phyloP scores from a whole-genome alignment of 495 filamentous ascomycete species.

The Aspergillus coremiiformis region DNA sequence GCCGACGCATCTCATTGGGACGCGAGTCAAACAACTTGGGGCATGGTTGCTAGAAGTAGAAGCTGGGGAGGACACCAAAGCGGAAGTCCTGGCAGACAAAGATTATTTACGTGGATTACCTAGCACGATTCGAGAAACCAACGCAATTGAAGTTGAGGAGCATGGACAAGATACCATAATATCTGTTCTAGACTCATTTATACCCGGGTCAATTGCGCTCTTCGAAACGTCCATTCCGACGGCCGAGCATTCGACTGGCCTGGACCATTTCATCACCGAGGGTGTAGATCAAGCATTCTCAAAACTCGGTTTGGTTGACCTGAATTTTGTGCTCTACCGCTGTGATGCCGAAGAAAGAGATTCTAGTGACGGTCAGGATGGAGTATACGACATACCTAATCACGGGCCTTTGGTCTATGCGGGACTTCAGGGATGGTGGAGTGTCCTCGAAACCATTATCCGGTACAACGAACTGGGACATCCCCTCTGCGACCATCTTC shows the following conservation, averaged over 20 bases:
- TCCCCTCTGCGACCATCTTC: slow-evolving; percentile 84
- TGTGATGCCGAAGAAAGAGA: slow-evolving; percentile 91
- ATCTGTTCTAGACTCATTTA: slow-evolving; percentile 70
- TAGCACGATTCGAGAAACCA: slow-evolving; percentile 64
- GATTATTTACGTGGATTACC: slow-evolving; percentile 71
- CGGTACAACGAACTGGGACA: slow-evolving; percentile 87
- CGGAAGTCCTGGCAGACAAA: slow-evolving; percentile 58
- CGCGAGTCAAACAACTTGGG: slow-evolving; percentile 69
- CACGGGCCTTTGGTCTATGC: slow-evolving; percentile 86
- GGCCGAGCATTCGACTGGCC: slow-evolving; percentile 67
- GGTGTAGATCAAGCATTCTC: slow-evolving; percentile 76
- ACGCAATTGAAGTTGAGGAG: slow-evolving; percentile 59
- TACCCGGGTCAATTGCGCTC: slow-evolving; percentile 86
- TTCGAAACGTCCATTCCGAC: slow-evolving; percentile 93
- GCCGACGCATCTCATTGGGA: slow-evolving; percentile 68
- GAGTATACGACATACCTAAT: slow-evolving; percentile 78
- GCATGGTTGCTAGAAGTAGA: slow-evolving; percentile 87
- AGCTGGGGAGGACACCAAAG: slow-evolving; percentile 53
- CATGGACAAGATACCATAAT: slow-evolving; percentile 67
- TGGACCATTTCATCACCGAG: slow-evolving; percentile 76
- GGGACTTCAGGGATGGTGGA: slow-evolving; percentile 98
- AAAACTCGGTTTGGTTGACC: slow-evolving; percentile 63
- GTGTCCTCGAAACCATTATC: slow-evolving; percentile 76
- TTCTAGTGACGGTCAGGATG: slow-evolving; percentile 69
- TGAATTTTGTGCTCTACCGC: slow-evolving; percentile 88